A percentile compares a stretch with the other conserved stretches of the same genome.
phyloP scores from a whole-genome alignment of 768 basidiomycete species.

The Russula emetica region DNA sequence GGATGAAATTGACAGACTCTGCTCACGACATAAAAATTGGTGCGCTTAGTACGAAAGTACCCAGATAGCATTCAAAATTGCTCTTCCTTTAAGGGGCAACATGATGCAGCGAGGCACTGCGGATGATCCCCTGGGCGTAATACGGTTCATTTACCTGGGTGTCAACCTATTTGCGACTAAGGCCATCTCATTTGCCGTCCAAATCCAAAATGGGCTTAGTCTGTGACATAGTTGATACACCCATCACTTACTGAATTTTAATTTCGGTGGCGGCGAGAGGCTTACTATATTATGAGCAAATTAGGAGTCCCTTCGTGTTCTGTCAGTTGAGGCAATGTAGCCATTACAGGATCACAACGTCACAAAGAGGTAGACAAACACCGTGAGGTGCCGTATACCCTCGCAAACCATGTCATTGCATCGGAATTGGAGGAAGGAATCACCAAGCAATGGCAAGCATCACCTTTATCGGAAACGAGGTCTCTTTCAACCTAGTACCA shows the following conservation, averaged over 20 bases:
- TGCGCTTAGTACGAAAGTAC: background rate
- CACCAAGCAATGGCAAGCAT: no score
- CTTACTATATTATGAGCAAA: background rate
- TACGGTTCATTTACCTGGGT: background rate
- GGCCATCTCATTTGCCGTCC: background rate
- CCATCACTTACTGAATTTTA: no score
- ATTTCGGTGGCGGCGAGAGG: no score
- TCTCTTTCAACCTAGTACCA: background rate
- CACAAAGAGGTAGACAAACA: background rate
- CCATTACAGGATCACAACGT: background rate
- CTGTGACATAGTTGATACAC: background rate
- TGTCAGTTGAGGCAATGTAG: background rate
- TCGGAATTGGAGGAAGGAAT: no score
- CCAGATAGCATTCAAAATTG: background rate
- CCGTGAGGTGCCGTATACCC: background rate
- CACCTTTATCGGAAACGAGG: no score
- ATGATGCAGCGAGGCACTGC: no score
- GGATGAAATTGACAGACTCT: background rate
- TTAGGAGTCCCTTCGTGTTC: background rate
- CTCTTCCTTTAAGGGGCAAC: background rate
- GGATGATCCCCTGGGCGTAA: background rate
- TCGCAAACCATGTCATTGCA: no score
- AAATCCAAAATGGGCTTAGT: background rate
- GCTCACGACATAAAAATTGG: background rate
- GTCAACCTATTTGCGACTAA: background rate